Base-by-base conservation (phyloP, 2,329 filamentous ascomycete species). In the Clonostachys rhizophaga region DNA sequence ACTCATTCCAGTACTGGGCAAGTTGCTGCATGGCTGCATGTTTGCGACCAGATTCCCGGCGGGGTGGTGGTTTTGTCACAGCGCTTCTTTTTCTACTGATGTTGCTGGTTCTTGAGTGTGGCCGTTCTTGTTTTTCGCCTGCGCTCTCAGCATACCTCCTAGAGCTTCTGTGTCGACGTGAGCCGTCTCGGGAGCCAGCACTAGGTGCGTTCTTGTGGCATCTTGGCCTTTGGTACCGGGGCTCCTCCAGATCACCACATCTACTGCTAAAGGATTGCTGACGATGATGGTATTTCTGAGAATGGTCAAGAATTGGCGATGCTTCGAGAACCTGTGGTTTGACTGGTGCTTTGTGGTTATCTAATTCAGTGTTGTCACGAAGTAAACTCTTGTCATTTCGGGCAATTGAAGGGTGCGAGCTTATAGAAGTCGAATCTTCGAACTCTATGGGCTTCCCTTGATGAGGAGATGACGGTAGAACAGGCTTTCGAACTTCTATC, bases 1-100 rank as follows among this genome's bases (percentile, higher is more conserved):
- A 66, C 40, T 67, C 55, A 34, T 68, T 68, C 64, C 63, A 65
- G 24, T 57, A 52, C 5, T 58, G 47, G 33, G 61, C 61, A 20
- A 66, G 54, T 12, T 63, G 55, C 11, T 59, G 50, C 63, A 68
- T 66, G 14, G 58, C 57, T 7, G 52, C 42, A 39, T 53, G 56
- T 34, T 61, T 64, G n/a, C 58, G 57, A 12, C 59, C 50, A 7
- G 53, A 45, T 11, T 58, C 53, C 16, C 42, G 43, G 13, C 41
- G 47, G 34, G 40, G 46, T 5, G 37, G 50, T 5, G 46, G 45
- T 17, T 57, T 60, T 17, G 47, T 46, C 6, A 48, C 39, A 5
- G 43, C 34, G 20, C 53, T 54, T 44, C 61, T 51, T 46, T 63
- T 67, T 35, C 47, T 59, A 5, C 63, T 66, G 7, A 65, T 60